Base-by-base conservation (phyloP, 2,329 filamentous ascomycete genomes). In the Aspergillus puulaauensis region DNA sequence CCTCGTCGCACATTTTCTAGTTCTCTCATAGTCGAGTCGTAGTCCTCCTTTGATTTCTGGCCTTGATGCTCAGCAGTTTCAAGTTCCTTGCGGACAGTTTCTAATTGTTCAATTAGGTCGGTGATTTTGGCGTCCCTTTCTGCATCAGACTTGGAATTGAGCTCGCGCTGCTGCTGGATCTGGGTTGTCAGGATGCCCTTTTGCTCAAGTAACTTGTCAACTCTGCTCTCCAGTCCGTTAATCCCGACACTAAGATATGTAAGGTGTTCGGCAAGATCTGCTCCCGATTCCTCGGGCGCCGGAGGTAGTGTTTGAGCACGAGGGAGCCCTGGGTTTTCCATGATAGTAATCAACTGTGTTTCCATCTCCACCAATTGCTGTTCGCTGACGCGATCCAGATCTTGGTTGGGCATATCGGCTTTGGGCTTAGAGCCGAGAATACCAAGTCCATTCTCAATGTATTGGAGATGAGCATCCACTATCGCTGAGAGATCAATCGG, bases 81-180 rank as follows among this genome's bases (percentile, higher is more conserved):
- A n/a, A 90, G 72, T 61, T 89, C 84, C 41, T 82, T 82, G 65
- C 89, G 87, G 68, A 87, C 86, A 60, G 87, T 83, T 19, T 84
- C 81, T 64, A 81, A 62, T 63, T 82, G 73, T 56, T 77, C 75
- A 8, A 73, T 75, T 52, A 82, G 64, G 35, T 80, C 74, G 27
- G 72, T 72, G 40, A 81, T 77, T 57, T 79, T 76, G 17, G 75
- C 74, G 64, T 82, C 79, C 49, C 82, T 79, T 64, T 83, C 75
- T 14, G 79, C 80, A 65, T 96, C 91, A 1, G 91, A 92, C 69
- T 93, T 93, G 77, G 83, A 92, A 76, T 96, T 96, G 57, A 97
- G 83, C 69, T 96, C 91, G 58, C 93, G 89, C 75, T 98, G 93
- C 72, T 98, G 93, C 77, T 96, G 93, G 68, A 97, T 93, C 73